Evolutionary conservation across 2,329 filamentous ascomycete genomes (phyloP).

Genomic region (Dissoconium aciculare): DNA sequence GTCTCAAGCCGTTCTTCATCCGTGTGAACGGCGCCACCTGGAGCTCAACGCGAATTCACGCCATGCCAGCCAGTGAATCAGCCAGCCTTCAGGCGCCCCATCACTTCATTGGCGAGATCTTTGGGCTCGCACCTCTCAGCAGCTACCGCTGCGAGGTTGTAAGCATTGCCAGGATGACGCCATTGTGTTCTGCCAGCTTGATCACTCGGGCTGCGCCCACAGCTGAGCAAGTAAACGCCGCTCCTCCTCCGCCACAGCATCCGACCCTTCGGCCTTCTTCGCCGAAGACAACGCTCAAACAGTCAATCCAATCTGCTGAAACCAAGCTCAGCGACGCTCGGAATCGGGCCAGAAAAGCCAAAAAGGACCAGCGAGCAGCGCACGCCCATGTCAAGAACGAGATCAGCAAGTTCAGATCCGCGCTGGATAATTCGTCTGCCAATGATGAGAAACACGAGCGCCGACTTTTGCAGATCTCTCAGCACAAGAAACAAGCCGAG

Average conservation of each 20-base stretch:
- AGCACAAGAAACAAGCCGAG: constrained; percentile 56
- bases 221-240: constrained; percentile 39
- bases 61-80: not conserved
- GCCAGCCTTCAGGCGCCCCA: constrained; percentile 27
- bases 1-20: constrained; percentile 62
- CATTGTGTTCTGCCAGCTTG: constrained; percentile 58
- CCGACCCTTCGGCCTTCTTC: constrained; percentile 57
- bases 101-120: constrained; percentile 55
- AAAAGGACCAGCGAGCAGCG: constrained; percentile 60
- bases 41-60: constrained; percentile 60
- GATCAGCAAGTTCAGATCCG: constrained; percentile 52
- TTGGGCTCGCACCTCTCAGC: constrained; percentile 53
- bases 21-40: constrained; percentile 65
- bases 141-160: constrained; percentile 71
- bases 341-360: constrained; percentile 51
- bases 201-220: constrained; percentile 48
- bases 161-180: constrained; percentile 47
- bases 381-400: constrained; percentile 56
- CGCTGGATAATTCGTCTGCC: constrained; percentile 51
- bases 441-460: constrained; percentile 63
- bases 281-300: constrained; percentile 60
- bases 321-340: constrained; percentile 55
- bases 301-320: constrained; percentile 59
- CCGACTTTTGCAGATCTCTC: constrained; percentile 59
- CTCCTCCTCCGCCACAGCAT: constrained; percentile 42